Base-by-base conservation (phyloP, 495 filamentous ascomycete species). In the Aspergillus baeticus region DNA sequence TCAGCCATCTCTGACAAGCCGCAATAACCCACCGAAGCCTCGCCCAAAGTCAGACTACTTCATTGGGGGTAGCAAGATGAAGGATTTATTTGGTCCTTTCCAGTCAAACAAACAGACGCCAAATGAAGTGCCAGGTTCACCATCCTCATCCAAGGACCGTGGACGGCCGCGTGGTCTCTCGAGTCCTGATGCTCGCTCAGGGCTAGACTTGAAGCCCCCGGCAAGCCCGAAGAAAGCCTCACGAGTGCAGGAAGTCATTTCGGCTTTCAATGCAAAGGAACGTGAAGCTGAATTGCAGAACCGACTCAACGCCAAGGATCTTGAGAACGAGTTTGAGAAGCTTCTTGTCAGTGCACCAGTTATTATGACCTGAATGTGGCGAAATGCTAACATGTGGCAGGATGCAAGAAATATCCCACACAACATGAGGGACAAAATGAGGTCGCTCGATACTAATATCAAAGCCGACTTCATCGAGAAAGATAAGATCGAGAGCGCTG, bases 391-490 rank as follows among this genome's bases (percentile, higher is more conserved):
- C 68, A 64, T 76, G 42, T 65, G 47, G 69, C 18, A 90, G 81
- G 89, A 96, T 71, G 83, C 90, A 26, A 81, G 91, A 53, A 95
- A 97, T 65, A 92, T 98, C 49, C 92, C 94, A 17, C 87, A 94
- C 60, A 89, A 96, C 56, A 92, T 96, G 79, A 81, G 91, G 50
- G 87, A 93, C 65, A 92, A 92, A 71, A 96, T 98, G 91, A 84
- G 94, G 26, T 90, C 84, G 29, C 76, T 98, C 46, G 90, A 90
- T 51, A 83, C 87, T 52, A 89, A 87, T 23, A 91, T 98, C 71
- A 98, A 98, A 72, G 87, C 87, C 59, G 92, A 98, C 57, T 96
- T 98, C 59, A 90, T 98, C 63, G 83, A 87, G 57, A 91, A 96
- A 64, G 88, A 96, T 64, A 88, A 85, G 72, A 83, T 84, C 0